Conservation (phyloP, 2,329 filamentous ascomycete genomes). For the Phyllosticta citribraziliensis region DNA sequence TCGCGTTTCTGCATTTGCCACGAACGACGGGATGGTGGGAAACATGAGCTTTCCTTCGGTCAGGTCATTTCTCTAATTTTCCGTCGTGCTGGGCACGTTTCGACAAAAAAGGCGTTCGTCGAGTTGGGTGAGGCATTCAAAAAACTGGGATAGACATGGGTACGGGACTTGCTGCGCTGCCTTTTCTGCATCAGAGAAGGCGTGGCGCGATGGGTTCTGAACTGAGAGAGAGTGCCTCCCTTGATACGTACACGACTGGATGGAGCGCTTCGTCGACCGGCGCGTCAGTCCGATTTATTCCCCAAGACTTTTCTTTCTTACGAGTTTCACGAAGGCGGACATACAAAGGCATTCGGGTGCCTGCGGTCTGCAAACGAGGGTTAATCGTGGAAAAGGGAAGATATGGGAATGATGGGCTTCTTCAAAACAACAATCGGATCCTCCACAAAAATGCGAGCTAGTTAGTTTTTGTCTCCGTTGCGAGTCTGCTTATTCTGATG, state of each 20-base stretch:
- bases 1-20: constrained; percentile 9
- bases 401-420: not conserved
- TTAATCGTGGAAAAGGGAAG: not conserved
- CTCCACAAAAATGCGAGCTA: constrained; percentile 5
- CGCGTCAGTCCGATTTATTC: not conserved
- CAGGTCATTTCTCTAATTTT: constrained; percentile 8
- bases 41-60: not conserved
- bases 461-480: not conserved
- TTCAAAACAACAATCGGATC: not conserved
- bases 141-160: constrained; percentile 7
- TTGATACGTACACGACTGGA: constrained; percentile 2
- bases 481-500: not conserved
- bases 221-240: not conserved
- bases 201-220: constrained; percentile 9
- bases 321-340: constrained; percentile 4
- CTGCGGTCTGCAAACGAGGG: not conserved
- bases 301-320: constrained; percentile 5
- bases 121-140: constrained; percentile 8
- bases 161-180: constrained; percentile 9
- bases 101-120: constrained; percentile 9
- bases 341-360: not conserved
- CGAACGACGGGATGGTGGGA: constrained; percentile 9
- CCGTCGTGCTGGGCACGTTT: constrained; percentile 10
- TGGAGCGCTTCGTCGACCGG: constrained; percentile 6
- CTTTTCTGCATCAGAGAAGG: constrained; percentile 7